Conservation (phyloP, 495 filamentous ascomycete genomes). For the Penicillium steckii region DNA sequence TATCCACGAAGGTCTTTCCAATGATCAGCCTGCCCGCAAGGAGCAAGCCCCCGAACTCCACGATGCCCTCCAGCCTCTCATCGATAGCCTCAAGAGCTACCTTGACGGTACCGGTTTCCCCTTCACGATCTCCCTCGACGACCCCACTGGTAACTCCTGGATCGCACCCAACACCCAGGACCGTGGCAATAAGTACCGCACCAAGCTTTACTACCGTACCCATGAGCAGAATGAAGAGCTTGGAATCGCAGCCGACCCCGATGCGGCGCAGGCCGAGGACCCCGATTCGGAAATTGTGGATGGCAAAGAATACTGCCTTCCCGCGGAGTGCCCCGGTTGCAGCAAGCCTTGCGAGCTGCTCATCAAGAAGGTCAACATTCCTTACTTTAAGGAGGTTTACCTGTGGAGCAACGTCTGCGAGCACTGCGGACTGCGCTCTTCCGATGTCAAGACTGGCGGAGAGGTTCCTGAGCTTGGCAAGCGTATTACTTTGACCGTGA, state of each 20-base stretch:
- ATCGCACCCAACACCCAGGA: slow-evolving; percentile 83
- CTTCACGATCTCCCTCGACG: slow-evolving; percentile 83
- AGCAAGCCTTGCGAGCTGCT: slow-evolving; percentile 46
- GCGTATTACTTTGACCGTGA: slow-evolving; percentile 75
- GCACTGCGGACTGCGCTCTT: slow-evolving; percentile 88
- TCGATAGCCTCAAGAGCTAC: slow-evolving; percentile 69
- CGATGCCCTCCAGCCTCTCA: slow-evolving; percentile 70
- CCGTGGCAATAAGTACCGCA: slow-evolving; percentile 70
- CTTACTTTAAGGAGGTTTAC: slow-evolving; percentile 93
- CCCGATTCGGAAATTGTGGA: slow-evolving; percentile 74
- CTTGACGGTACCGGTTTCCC: slow-evolving; percentile 72
- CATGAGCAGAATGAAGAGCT: slow-evolving; percentile 81
- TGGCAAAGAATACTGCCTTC: slow-evolving; percentile 86
- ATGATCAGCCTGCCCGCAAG: slow-evolving; percentile 73
- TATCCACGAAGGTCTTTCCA: slow-evolving; percentile 71
- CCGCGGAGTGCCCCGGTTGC: slow-evolving; percentile 88
- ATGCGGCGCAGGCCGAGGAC: slow-evolving; percentile 13
- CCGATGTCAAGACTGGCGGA: slow-evolving; percentile 96
- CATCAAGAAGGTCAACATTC: slow-evolving; percentile 86
- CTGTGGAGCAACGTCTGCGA: slow-evolving; percentile 87
- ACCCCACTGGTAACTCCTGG: slow-evolving; percentile 95
- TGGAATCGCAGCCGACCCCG: slow-evolving; percentile 56
- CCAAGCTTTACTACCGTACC: slow-evolving; percentile 76
- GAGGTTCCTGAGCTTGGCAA: slow-evolving; percentile 84
- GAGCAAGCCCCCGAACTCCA: slow-evolving; percentile 70